phyloP scores from a whole-genome alignment of 768 basidiomycete genomes.

The Phlegmacium glaucopus region DNA sequence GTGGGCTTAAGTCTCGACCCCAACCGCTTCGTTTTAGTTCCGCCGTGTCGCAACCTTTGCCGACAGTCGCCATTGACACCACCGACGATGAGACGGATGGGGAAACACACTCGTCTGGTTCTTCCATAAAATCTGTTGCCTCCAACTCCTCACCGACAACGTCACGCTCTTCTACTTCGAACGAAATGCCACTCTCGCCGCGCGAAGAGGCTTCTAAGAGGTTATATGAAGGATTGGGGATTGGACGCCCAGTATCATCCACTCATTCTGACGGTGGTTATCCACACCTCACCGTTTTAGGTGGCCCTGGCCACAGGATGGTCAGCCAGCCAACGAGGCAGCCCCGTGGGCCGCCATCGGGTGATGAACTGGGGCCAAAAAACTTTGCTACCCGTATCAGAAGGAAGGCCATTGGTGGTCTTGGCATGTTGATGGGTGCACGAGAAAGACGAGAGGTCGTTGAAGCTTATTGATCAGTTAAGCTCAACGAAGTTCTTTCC shows the following conservation, averaged over 20 bases:
- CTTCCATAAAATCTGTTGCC: slow-evolving; percentile 48
- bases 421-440: slow-evolving; percentile 76
- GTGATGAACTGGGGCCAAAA: slow-evolving; percentile 84
- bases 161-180: slow-evolving; percentile 67
- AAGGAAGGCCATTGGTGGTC: slow-evolving; percentile 78
- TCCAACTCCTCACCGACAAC: slow-evolving; percentile 72
- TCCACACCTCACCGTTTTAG: slow-evolving; percentile 21
- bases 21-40: slow-evolving; percentile 63
- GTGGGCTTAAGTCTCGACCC: slow-evolving; percentile 48
- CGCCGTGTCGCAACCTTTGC: slow-evolving; percentile 47
- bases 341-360: slow-evolving; percentile 84
- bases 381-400: slow-evolving; percentile 87
- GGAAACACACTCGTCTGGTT: slow-evolving; percentile 55
- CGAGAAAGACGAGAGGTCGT: slow-evolving; percentile 76
- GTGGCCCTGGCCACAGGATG: slow-evolving; percentile 52
- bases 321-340: slow-evolving; percentile 76
- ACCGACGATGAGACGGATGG: slow-evolving; percentile 52
- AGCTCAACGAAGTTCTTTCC: slow-evolving; percentile 3
- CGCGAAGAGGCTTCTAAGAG: slow-evolving; percentile 87
- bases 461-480: slow-evolving; percentile 56
- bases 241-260: slow-evolving; percentile 62
- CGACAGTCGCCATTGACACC: slow-evolving; percentile 55
- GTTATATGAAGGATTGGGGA: slow-evolving; percentile 85
- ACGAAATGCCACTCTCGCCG: slow-evolving; percentile 65
- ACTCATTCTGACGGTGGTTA: slow-evolving; percentile 32